Conservation (phyloP, 768 basidiomycete genomes). For the Mycena epipterygia region DNA sequence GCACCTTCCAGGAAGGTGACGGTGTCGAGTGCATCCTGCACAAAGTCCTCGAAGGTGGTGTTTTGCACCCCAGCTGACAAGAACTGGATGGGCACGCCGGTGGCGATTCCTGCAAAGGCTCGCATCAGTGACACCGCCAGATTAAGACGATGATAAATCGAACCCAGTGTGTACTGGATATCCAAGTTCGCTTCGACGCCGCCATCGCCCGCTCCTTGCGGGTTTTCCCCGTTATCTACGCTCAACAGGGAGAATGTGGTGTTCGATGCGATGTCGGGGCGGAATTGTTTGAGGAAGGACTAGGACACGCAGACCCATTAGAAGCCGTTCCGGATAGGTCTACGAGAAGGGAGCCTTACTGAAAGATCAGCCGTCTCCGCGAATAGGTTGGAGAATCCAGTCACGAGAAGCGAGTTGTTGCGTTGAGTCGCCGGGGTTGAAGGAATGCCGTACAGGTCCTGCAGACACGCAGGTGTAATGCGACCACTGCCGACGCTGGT, state of each 20-base stretch:
- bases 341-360: constrained; percentile 16
- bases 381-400: constrained; percentile 9
- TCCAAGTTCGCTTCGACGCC: constrained; percentile 19
- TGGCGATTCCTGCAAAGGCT: constrained; percentile 21
- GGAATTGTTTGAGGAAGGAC: constrained; percentile 19
- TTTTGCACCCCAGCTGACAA: constrained; percentile 3
- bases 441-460: constrained; percentile 23
- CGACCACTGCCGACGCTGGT: constrained; percentile 5
- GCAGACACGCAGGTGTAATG: constrained; percentile 28
- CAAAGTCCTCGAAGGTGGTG: constrained; percentile 41
- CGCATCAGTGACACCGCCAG: background rate
- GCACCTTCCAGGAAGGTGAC: constrained; percentile 11
- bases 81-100: constrained; percentile 24
- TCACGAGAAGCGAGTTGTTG: constrained; percentile 24
- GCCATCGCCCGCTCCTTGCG: constrained; percentile 2
- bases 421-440: constrained; percentile 23
- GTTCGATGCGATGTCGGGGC: constrained; percentile 21
- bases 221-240: constrained; percentile 9
- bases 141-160: constrained; percentile 7
- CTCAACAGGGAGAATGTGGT: constrained; percentile 16
- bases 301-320: constrained; percentile 4
- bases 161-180: constrained; percentile 27
- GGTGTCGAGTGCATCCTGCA: constrained; percentile 7
- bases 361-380: constrained; percentile 19
- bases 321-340: background rate